Evolutionary conservation across 2,329 filamentous ascomycete species (phyloP).

Genomic region (Aureobasidium leucospermi): DNA sequence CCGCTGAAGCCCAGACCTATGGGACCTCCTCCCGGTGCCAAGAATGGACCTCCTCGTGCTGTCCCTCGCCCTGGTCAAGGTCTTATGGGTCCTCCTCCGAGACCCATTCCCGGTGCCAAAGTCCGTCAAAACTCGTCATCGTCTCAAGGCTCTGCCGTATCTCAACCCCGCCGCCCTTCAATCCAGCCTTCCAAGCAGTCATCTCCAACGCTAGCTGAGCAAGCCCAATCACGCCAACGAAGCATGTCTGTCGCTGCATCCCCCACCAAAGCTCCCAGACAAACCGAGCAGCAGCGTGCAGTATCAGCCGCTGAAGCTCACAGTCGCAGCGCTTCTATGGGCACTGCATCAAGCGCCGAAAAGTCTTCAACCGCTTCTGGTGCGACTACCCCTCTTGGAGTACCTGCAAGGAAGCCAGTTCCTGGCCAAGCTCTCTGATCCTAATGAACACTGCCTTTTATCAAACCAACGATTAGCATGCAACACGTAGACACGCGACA

Average conservation of each 20-base stretch:
- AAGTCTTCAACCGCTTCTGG: not conserved
- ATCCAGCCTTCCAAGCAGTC: constrained; percentile 6
- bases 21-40: constrained; percentile 43
- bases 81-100: constrained; percentile 16
- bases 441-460: not conserved
- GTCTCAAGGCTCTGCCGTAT: not conserved
- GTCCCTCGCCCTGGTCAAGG: constrained; percentile 26
- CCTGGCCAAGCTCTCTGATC: constrained; percentile 38
- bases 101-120: constrained; percentile 13
- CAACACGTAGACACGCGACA: not conserved
- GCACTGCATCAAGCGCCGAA: not conserved
- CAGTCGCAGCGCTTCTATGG: constrained; percentile 13
- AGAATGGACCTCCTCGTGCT: constrained; percentile 2
- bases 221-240: constrained; percentile 8
- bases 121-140: not conserved
- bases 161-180: not conserved
- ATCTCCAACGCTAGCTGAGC: not conserved
- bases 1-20: constrained; percentile 76
- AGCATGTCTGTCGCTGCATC: not conserved
- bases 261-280: not conserved
- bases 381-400: constrained; percentile 12
- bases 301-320: not conserved
- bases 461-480: not conserved
- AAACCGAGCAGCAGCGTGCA: not conserved
- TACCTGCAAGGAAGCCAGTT: constrained; percentile 40